Base-by-base conservation (phyloP, 1,284 basidiomycete species). In the Cryptococcus sp. region DNA sequence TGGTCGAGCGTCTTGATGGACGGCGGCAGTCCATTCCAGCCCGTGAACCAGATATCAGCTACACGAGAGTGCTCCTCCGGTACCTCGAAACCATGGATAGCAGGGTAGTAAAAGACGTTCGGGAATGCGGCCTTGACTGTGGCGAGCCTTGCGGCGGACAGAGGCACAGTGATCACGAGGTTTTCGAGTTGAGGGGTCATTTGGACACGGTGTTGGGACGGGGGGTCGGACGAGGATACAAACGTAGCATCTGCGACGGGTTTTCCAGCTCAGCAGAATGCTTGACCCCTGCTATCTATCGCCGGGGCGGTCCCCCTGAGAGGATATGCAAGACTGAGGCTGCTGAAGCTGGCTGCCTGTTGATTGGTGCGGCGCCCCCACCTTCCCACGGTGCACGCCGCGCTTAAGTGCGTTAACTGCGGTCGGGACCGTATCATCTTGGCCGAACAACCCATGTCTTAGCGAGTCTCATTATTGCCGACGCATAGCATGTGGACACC, bases 231-330 rank as follows among this genome's bases (percentile, higher is more conserved):
- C 5, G 7, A 21, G 43, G 21, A 44, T 16, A 13, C 28, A 45
- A 11, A 21, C 9, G 43, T 33, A 33, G n/a, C n/a, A n/a, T n/a
- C 39, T 42, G 38, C n/a, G n/a, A n/a, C n/a, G n/a, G n/a, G n/a
- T n/a, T n/a, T n/a, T n/a, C n/a, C n/a, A n/a, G n/a, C n/a, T n/a
- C n/a, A n/a, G n/a, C n/a, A n/a, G n/a, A n/a, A 18, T 48, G 47
- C 53, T 75, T 72, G 2, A 69, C 73, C 12, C 73, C 73, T 47
- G 70, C 71, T 70, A 48, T 40, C 39, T 40, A 40, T 5, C 18
- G 39, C 39, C 18, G 39, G 18, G 39, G 39, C 15, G 5, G 3
- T 18, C 39, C 15, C 15, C 39, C 39, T 40, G 15, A 18, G 39
- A 40, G 40, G 40, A 16, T 42, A 16, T 16, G n/a, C 28, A 4